Base-by-base conservation (phyloP, 345 rosid species). In the Sapria himalayana region DNA sequence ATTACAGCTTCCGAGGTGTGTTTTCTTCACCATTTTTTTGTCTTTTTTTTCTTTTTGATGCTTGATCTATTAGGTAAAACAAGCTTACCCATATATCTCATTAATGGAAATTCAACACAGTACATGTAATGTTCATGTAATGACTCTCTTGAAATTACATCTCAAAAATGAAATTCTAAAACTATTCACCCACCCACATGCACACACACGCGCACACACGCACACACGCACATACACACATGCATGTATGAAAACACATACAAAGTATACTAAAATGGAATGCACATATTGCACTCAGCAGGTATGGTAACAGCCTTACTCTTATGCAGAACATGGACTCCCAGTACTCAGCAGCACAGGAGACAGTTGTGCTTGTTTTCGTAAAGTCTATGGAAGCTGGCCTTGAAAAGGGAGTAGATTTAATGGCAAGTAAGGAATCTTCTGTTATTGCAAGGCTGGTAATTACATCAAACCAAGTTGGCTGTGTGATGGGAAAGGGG, bases 401-500 rank as follows among this genome's bases (percentile, higher is more conserved):
- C 23, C 21, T 39, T 33, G 77, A 63, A 44, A 80, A 65, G 23
- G 74, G 71, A 29, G 19, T 59, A 29, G 73, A 65, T 59, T 65
- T 59, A 41, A 63, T 58, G 39, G 44, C 64, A 52, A 52, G 43
- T 50, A 72, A 64, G 51, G 69, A 50, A 32, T 45, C 57, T 18
- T 50, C 58, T 43, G 63, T 77, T 33, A 65, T 62, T 37, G 84
- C 92, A 25, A 78, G 96, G 48, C 74, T 85, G 38, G 70, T 65
- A 29, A 70, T 85, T 55, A 75, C 84, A 34, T 65, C 93, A 19
- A 73, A 50, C 55, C 71, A 69, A 44, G 84, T 81, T 63, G 93
- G 92, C 38, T 81, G 92, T 59, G 57, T 85, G 64, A 43, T 85
- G 70, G 93, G 96, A 29, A 69, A 72, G 52, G 81, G 96, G 61